Evolutionary conservation across 2,329 filamentous ascomycete genomes (phyloP).

Genomic region (Pseudophaeomoniella oleicola): DNA sequence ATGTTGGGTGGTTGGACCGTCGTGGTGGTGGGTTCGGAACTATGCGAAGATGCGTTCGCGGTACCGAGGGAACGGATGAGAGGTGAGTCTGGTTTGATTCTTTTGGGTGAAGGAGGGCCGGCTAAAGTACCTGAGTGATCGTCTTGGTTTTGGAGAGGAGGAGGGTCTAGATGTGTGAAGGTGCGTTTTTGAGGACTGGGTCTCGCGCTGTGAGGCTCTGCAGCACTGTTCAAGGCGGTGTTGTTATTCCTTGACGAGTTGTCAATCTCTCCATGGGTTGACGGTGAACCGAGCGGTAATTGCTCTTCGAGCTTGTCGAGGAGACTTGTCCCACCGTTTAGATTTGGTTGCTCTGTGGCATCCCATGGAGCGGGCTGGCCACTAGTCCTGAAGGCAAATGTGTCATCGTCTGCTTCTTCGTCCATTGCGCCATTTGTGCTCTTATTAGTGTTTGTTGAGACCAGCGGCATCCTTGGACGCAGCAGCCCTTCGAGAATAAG

Average conservation of each 20-base stretch:
- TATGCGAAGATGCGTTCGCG: background rate
- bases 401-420: background rate
- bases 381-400: background rate
- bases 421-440: background rate
- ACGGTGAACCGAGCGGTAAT: background rate
- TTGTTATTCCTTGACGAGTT: too few species aligned
- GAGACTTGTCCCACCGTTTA: background rate
- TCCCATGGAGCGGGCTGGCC: background rate
- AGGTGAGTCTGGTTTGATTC: too few species aligned
- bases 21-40: background rate
- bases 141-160: too few species aligned
- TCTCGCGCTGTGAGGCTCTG: too few species aligned
- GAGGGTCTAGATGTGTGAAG: too few species aligned
- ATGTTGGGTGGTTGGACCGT: background rate
- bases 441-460: constrained; percentile 12
- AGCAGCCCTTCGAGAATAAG: constrained; percentile 52
- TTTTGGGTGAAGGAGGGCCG: too few species aligned
- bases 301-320: background rate
- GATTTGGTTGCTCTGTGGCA: background rate
- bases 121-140: too few species aligned
- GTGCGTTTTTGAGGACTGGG: too few species aligned
- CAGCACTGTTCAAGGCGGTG: too few species aligned
- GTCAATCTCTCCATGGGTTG: background rate
- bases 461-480: constrained; percentile 35
- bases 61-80: too few species aligned